These are phyloP conservation scores for Cystobasidium slooffiae DNA, from an alignment of 1,284 basidiomycete species.

Conservation along the genomic window DNA sequence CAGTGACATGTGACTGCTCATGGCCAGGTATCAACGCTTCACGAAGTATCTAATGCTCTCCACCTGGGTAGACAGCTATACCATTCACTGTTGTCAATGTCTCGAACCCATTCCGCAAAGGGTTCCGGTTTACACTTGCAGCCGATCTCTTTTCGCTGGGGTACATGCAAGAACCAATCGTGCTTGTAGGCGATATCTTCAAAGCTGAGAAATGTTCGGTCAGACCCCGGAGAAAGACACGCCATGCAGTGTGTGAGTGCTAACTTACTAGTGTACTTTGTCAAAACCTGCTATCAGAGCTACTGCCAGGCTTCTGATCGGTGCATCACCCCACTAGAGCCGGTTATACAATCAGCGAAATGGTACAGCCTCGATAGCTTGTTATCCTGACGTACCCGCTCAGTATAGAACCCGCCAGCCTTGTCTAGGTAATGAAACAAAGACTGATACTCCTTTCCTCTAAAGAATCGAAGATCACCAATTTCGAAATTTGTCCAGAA, in stretches of 20 bases:
- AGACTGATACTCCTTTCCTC: slow-evolving; percentile 55
- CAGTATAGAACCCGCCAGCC: slow-evolving; percentile 54
- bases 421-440: slow-evolving; percentile 57
- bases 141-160: slow-evolving; percentile 36
- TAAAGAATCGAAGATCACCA: slow-evolving; percentile 56
- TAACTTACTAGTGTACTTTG: slow-evolving; percentile 49
- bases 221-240: not conserved
- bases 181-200: slow-evolving; percentile 52
- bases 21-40: not conserved
- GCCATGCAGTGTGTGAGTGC: not conserved
- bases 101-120: slow-evolving; percentile 48
- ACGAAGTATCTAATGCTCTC: slow-evolving; percentile 29
- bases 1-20: not conserved
- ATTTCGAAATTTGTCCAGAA: slow-evolving; percentile 57
- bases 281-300: slow-evolving; percentile 46
- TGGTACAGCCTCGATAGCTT: not conserved
- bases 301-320: slow-evolving; percentile 56
- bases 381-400: slow-evolving; percentile 45
- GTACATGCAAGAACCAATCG: slow-evolving; percentile 52
- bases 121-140: slow-evolving; percentile 45
- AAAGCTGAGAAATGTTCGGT: slow-evolving; percentile 45
- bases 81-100: slow-evolving; percentile 47
- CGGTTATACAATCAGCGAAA: slow-evolving; percentile 8
- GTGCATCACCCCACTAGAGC: slow-evolving; percentile 58
- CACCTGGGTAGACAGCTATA: slow-evolving; percentile 45